phyloP scores from a whole-genome alignment of 2,329 filamentous ascomycete species.

The Beauveria rudraprayagi region DNA sequence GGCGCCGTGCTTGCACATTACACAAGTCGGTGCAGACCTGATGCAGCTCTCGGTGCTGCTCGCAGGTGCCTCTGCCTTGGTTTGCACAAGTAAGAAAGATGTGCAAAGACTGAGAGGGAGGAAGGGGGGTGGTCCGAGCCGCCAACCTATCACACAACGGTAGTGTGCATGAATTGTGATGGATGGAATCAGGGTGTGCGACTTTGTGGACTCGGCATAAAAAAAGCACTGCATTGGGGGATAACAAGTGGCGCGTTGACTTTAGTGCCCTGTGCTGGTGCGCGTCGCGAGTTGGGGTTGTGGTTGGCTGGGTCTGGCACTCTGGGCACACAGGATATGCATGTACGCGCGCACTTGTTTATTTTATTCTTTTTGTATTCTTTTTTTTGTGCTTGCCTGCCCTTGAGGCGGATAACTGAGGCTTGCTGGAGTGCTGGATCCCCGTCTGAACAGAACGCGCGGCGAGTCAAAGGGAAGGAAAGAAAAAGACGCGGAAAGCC shows the following conservation, averaged over 20 bases:
- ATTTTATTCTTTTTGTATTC: neutral
- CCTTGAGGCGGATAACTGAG: slow-evolving; percentile 1
- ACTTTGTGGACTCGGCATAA: slow-evolving; percentile 9
- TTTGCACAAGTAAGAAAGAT: neutral
- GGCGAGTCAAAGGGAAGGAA: neutral
- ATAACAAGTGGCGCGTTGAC: neutral
- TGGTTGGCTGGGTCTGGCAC: neutral
- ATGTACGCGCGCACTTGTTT: neutral
- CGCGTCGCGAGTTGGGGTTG: neutral
- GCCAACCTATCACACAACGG: slow-evolving; percentile 9
- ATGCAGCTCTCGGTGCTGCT: neutral
- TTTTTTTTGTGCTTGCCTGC: neutral
- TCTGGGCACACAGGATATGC: neutral
- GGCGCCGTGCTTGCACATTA: neutral
- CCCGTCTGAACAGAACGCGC: neutral
- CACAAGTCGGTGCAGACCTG: neutral
- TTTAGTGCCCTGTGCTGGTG: neutral
- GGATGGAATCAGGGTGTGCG: neutral
- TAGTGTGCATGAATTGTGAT: slow-evolving; percentile 9
- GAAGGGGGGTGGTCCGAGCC: slow-evolving; percentile 6
- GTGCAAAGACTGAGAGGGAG: neutral
- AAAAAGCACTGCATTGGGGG: neutral
- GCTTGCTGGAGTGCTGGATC: neutral
- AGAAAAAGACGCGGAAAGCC: neutral
- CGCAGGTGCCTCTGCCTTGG: neutral